Percentiles rank a stretch among this genome's conserved stretches.
phyloP scores from a whole-genome alignment of 805 yeast species.

The Metschnikowia bowlesiae region DNA sequence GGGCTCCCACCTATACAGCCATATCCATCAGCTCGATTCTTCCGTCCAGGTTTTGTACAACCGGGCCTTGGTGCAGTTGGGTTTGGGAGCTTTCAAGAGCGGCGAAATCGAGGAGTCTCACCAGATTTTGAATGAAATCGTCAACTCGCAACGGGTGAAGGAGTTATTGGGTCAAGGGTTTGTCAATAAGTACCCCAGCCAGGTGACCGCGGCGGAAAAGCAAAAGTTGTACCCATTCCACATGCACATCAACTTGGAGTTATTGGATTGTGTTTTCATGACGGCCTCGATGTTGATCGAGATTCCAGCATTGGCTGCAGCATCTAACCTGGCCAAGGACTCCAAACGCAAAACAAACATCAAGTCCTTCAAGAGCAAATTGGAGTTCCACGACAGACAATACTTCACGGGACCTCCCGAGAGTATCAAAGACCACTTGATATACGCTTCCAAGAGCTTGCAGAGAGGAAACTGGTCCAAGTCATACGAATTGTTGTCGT shows the following conservation, averaged over 20 bases:
- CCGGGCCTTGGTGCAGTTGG: slow-evolving; percentile 93
- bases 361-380: slow-evolving; percentile 84
- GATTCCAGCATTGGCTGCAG: slow-evolving; percentile 76
- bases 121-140: slow-evolving; percentile 81
- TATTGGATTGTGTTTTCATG: slow-evolving; percentile 89
- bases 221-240: slow-evolving; percentile 93
- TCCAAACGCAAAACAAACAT: slow-evolving; percentile 52
- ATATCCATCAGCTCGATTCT: slow-evolving; percentile 81
- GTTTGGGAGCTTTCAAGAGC: slow-evolving; percentile 88
- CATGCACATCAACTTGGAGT: slow-evolving; percentile 94
- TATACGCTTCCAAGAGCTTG: slow-evolving; percentile 86
- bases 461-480: slow-evolving; percentile 86
- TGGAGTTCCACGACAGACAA: slow-evolving; percentile 91
- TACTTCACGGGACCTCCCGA: slow-evolving; percentile 97
- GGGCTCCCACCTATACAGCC: slow-evolving; percentile 77
- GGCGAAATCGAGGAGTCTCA: slow-evolving; percentile 85
- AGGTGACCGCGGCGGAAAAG: slow-evolving; percentile 55
- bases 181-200: slow-evolving; percentile 59
- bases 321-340: slow-evolving; percentile 56
- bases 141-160: slow-evolving; percentile 78
- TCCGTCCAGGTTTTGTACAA: slow-evolving; percentile 87
- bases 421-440: slow-evolving; percentile 86
- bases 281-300: slow-evolving; percentile 87
- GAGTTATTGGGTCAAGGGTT: slow-evolving; percentile 92
- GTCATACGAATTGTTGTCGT: slow-evolving; percentile 64